phyloP scores from a whole-genome alignment of 2,329 filamentous ascomycete species.

The Achaetomium macrosporum region DNA sequence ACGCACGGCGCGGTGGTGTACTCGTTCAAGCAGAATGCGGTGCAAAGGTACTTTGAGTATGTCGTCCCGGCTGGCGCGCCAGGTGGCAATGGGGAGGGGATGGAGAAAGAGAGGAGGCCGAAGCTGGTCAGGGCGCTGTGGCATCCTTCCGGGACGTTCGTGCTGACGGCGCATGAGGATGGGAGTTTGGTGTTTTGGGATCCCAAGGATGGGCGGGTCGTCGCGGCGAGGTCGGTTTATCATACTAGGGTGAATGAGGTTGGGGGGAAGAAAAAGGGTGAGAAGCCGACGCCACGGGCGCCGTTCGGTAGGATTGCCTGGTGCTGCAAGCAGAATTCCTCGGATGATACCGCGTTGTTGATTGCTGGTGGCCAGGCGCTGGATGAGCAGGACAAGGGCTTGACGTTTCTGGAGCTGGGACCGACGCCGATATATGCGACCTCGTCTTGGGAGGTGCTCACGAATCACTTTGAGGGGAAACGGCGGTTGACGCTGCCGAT shows the following conservation, averaged over 20 bases:
- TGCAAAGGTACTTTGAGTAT: conserved; percentile 77
- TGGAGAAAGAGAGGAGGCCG: conserved; percentile 61
- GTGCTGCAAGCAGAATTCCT: conserved; percentile 90
- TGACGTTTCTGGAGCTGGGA: conserved; percentile 88
- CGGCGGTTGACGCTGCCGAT: conserved; percentile 65
- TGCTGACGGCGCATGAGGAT: conserved; percentile 84
- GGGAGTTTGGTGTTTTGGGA: conserved; percentile 94
- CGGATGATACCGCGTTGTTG: conserved; percentile 85
- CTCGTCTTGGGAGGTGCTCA: conserved; percentile 78
- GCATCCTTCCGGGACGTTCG: conserved; percentile 91
- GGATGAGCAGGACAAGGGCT: conserved; percentile 62
- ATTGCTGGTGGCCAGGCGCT: conserved; percentile 73
- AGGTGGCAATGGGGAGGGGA: conserved; percentile 64
- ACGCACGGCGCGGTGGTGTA: conserved; percentile 81
- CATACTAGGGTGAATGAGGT: conserved; percentile 69
- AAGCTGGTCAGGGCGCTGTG: conserved; percentile 77
- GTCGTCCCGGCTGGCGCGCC: conserved; percentile 73
- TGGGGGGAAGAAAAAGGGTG: conserved; percentile 36
- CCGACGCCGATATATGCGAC: conserved; percentile 86
- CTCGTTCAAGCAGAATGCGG: conserved; percentile 86
- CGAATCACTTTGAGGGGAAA: conserved; percentile 74
- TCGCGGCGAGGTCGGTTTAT: conserved; percentile 76
- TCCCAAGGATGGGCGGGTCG: conserved; percentile 73
- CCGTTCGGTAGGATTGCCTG: conserved; percentile 76
- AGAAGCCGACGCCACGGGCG: conserved; percentile 56